These are phyloP conservation scores for Parathielavia appendiculata DNA, from an alignment of 495 filamentous ascomycete genomes.

Conservation along the genomic window DNA sequence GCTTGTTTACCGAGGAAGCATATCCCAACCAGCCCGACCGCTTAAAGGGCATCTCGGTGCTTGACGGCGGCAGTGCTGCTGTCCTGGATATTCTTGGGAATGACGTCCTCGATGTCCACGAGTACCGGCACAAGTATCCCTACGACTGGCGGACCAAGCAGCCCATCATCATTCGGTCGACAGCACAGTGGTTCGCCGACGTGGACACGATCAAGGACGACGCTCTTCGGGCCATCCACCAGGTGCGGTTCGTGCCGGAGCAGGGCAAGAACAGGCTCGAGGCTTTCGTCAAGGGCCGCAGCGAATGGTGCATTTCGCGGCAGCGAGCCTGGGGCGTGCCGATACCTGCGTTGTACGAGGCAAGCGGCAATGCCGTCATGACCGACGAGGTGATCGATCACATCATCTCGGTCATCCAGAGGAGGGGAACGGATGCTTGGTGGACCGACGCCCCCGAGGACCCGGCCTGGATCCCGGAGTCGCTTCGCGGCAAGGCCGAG, in stretches of 20 bases:
- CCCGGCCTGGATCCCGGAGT: constrained; percentile 62
- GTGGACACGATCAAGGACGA: constrained; percentile 71
- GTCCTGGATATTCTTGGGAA: constrained; percentile 62
- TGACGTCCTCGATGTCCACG: constrained; percentile 59
- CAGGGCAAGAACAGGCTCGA: constrained; percentile 65
- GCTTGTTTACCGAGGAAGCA: constrained; percentile 70
- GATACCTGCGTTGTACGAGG: constrained; percentile 83
- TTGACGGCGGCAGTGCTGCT: constrained; percentile 56
- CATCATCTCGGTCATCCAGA: constrained; percentile 71
- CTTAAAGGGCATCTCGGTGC: constrained; percentile 39
- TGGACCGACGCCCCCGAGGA: constrained; percentile 78
- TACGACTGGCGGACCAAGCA: constrained; percentile 96
- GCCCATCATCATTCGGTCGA: constrained; percentile 85
- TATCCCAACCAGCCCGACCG: constrained; percentile 62
- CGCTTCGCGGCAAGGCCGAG: constrained; percentile 40
- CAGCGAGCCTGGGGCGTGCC: constrained; percentile 96
- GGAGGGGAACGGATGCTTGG: constrained; percentile 83
- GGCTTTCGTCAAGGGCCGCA: constrained; percentile 79
- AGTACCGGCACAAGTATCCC: constrained; percentile 85
- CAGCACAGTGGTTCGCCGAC: constrained; percentile 96
- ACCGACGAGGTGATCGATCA: constrained; percentile 75
- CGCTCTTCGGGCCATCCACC: constrained; percentile 61
- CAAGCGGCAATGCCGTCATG: constrained; percentile 63
- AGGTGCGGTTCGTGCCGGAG: constrained; percentile 74
- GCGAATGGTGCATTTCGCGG: constrained; percentile 98